Conservation (phyloP, 2,329 filamentous ascomycete genomes). For the Stachybotrys chartarum region DNA sequence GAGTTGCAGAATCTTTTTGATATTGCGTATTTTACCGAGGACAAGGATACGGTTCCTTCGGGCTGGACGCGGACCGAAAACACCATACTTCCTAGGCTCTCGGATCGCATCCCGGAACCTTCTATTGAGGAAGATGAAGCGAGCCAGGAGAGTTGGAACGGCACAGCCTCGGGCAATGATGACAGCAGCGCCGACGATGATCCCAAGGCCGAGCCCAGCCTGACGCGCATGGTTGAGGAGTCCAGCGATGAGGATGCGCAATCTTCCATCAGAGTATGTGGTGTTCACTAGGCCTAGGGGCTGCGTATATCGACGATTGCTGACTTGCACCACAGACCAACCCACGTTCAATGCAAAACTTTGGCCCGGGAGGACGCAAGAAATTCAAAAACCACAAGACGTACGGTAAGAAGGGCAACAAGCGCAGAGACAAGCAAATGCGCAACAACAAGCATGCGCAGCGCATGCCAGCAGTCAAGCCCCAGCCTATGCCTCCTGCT, state of each 20-base stretch:
- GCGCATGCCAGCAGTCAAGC: conserved; percentile 19
- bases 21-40: conserved; percentile 57
- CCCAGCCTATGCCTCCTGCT: conserved; percentile 28
- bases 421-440: conserved; percentile 36
- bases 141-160: conserved; percentile 40
- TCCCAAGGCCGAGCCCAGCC: conserved; percentile 17
- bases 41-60: conserved; percentile 55
- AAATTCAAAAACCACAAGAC: conserved; percentile 38
- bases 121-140: conserved; percentile 37
- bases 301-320: too few relatives aligned
- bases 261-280: conserved; percentile 16
- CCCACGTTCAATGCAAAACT: conserved; percentile 15
- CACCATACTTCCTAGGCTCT: conserved; percentile 46
- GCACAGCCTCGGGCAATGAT: conserved; percentile 40
- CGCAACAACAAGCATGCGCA: conserved; percentile 29
- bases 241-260: conserved; percentile 46
- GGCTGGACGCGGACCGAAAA: conserved; percentile 61
- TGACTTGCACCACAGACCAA: conserved; percentile 9
- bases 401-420: conserved; percentile 42
- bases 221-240: conserved; percentile 53
- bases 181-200: conserved; percentile 47
- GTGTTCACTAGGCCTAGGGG: background rate
- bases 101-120: conserved; percentile 36
- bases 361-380: conserved; percentile 32
- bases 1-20: conserved; percentile 68